phyloP scores from a whole-genome alignment of 441 rosid species.

The Melastoma candidum region DNA sequence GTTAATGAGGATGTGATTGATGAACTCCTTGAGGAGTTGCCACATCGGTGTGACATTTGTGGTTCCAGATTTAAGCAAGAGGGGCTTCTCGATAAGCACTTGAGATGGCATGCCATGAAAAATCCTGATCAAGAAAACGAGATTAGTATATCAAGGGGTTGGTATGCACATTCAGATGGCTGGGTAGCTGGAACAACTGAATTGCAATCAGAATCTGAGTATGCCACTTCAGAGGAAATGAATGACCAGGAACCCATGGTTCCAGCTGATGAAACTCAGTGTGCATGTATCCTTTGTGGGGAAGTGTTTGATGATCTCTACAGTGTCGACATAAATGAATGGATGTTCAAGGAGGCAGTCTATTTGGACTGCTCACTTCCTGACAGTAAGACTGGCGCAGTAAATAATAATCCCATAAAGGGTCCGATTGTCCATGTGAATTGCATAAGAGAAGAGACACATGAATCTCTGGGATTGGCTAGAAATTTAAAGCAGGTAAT shows the following conservation, averaged over 20 bases:
- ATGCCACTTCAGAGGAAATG: slow-evolving; percentile 23
- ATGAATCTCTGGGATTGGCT: slow-evolving; percentile 43
- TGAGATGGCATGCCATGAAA: slow-evolving; percentile 64
- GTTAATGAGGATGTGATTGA: slow-evolving; percentile 63
- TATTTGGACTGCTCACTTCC: slow-evolving; percentile 29
- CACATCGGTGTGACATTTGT: slow-evolving; percentile 64
- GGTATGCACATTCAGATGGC: slow-evolving; percentile 55
- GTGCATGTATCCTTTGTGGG: slow-evolving; percentile 85
- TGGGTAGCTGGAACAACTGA: slow-evolving; percentile 53
- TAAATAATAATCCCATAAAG: slow-evolving; percentile 22
- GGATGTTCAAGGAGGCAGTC: slow-evolving; percentile 82
- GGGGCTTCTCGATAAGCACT: slow-evolving; percentile 61
- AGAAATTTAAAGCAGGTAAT: slow-evolving; percentile 47
- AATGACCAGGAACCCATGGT: slow-evolving; percentile 37
- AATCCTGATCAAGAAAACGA: slow-evolving; percentile 27
- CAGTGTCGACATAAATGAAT: slow-evolving; percentile 37
- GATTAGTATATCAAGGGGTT: slow-evolving; percentile 34
- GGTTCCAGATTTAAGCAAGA: slow-evolving; percentile 64
- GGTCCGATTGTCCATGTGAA: slow-evolving; percentile 64
- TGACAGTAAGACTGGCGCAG: slow-evolving; percentile 14
- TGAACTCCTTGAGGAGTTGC: slow-evolving; percentile 52
- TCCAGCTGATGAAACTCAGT: slow-evolving; percentile 76
- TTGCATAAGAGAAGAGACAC: slow-evolving; percentile 46
- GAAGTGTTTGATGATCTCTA: slow-evolving; percentile 82
- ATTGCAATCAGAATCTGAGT: slow-evolving; percentile 31